These are phyloP conservation scores for Thraustotheca clavata DNA, from an alignment of 352 stramenopile species.

Conservation along the genomic window DNA sequence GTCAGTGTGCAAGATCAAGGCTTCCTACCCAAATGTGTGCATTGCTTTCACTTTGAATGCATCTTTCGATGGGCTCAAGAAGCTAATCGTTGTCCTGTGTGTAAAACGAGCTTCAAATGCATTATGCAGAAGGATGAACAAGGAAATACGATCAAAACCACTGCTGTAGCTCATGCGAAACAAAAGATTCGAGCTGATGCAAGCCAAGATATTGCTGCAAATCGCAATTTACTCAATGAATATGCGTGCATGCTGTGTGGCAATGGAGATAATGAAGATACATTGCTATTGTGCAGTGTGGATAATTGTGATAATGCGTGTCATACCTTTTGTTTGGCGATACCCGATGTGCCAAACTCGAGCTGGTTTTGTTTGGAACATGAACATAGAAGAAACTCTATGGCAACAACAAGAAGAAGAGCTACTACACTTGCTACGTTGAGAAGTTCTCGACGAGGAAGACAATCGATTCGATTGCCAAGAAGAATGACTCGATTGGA, in stretches of 20 bases:
- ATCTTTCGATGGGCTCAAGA: constrained; percentile 75
- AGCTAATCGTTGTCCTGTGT: constrained; percentile 77
- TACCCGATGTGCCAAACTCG: constrained; percentile 42
- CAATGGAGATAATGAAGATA: constrained; percentile 66
- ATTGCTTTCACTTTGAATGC: constrained; percentile 82
- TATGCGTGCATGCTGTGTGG: constrained; percentile 61
- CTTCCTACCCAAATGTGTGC: constrained; percentile 48
- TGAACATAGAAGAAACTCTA: constrained; percentile 35
- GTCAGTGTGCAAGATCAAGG: constrained; percentile 43
- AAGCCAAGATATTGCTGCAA: constrained; percentile 60
- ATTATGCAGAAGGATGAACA: constrained; percentile 36
- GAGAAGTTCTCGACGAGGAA: background rate
- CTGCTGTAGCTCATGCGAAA: constrained; percentile 40
- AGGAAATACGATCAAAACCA: constrained; percentile 31
- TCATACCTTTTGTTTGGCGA: constrained; percentile 70
- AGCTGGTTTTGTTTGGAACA: constrained; percentile 70
- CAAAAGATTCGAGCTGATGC: constrained; percentile 58
- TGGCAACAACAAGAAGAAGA: constrained; percentile 46
- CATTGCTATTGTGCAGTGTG: constrained; percentile 70
- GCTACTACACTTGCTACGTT: constrained; percentile 58
- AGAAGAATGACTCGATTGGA: constrained; percentile 11
- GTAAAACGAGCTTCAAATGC: constrained; percentile 60
- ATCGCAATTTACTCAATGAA: constrained; percentile 54
- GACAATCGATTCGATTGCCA: background rate
- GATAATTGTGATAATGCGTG: constrained; percentile 45